Evolutionary conservation across 75 land plant genomes (phyloP), one percentile per base, ranked within the genome.

Genomic region (Pinus taeda): DNA sequence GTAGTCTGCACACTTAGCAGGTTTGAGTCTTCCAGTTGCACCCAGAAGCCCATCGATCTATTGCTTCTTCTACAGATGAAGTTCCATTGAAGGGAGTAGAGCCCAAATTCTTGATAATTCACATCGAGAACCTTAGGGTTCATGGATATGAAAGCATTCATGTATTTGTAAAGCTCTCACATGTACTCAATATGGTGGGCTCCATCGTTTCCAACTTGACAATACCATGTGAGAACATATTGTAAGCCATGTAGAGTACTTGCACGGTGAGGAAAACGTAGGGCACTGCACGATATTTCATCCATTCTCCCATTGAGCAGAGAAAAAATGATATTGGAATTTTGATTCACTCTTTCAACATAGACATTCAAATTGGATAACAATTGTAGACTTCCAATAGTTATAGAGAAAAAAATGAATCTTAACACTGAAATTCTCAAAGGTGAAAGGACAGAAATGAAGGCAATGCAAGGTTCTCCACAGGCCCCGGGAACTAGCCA

Each of bases 221-320:
- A 4, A 1, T 13, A 9, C 81, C 77, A 75, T 3, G 56, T 76
- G 6, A 75, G 64, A 26, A 36, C 37, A 67, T 75, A 80, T 71
- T 80, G 77, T 14, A 80, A 56, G 21, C 15, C 72, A 3, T 36
- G 33, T 26, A 63, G 57, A 4, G 29, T 75, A n/a, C 81, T 77
- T 20, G 59, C 21, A 24, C 81, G 57, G 69, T 75, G 77, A 15
- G 81, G 81, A 75, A 75, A 80, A 0, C 73, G 81, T 45, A 57
- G 53, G 17, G 76, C 62, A 39, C 36, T 37, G 17, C 39, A 3
- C 1, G 57, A 4, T 1, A 80, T 75, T 49, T 59, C 24, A 33
- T 30, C 42, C 72, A 80, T 75, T 3, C 37, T 21, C 9, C 81
- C 81, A 4, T 72, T 72, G 2, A 60, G 57, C 0, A 55, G 71